A percentile compares a stretch with the other conserved stretches of the same genome.
phyloP scores from a whole-genome alignment of 1,139 yeast genomes.

The Barnettozyma hawaiiensis region DNA sequence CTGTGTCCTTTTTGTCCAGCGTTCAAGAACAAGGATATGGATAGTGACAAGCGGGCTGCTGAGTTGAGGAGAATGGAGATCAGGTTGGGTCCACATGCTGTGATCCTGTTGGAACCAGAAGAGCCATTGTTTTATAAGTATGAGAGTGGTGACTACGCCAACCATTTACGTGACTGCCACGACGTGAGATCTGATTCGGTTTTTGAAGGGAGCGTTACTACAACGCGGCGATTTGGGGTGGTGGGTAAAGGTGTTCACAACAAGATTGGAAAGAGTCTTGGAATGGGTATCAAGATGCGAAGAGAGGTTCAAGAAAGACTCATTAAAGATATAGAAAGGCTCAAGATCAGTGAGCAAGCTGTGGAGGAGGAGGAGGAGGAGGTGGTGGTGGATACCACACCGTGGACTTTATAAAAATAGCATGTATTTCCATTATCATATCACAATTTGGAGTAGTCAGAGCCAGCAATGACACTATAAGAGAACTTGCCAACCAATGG shows the following conservation, averaged over 20 bases:
- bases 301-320: background rate
- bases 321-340: background rate
- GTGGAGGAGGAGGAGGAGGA: too few relatives aligned
- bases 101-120: background rate
- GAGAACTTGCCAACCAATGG: conserved; percentile 39
- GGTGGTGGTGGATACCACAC: too few relatives aligned
- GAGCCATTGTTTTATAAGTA: conserved; percentile 2
- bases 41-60: background rate
- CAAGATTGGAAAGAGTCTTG: background rate
- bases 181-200: background rate
- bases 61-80: background rate
- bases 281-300: background rate
- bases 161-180: background rate
- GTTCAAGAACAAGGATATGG: background rate
- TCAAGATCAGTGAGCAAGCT: background rate
- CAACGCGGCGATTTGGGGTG: background rate
- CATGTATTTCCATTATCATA: conserved; percentile 5
- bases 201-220: background rate
- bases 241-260: background rate
- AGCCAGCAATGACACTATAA: conserved; percentile 10
- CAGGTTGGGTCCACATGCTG: background rate
- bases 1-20: conserved; percentile 5
- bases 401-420: too few relatives aligned
- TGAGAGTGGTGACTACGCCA: conserved; percentile 2
- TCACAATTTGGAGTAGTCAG: conserved; percentile 5